phyloP scores from a whole-genome alignment of 2,329 filamentous ascomycete genomes.

The Aspergillus ibericus region DNA sequence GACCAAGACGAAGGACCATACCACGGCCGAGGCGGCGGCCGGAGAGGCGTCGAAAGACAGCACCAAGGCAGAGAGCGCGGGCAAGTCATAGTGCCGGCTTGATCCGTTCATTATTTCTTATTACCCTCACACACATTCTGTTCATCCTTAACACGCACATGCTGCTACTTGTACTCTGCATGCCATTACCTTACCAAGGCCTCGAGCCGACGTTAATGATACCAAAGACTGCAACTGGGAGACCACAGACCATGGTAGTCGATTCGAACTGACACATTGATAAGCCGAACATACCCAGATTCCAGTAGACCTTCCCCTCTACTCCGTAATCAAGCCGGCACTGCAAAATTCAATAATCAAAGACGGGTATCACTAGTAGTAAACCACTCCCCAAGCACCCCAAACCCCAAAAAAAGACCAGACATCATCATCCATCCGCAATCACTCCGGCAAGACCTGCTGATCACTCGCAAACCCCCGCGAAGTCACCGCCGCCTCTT shows the following conservation, averaged over 20 bases:
- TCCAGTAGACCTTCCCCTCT: background rate
- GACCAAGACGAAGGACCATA: slow-evolving; percentile 64
- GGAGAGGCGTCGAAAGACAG: slow-evolving; percentile 34
- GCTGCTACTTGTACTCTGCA: background rate
- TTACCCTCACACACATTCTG: background rate
- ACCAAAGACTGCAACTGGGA: slow-evolving; percentile 20
- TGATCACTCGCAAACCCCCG: slow-evolving; percentile 22
- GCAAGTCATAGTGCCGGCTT: slow-evolving; percentile 25
- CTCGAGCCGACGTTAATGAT: slow-evolving; percentile 21
- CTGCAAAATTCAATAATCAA: background rate
- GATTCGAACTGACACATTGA: background rate
- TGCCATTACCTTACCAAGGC: slow-evolving; percentile 6
- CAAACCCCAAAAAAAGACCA: background rate
- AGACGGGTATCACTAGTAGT: slow-evolving; percentile 18
- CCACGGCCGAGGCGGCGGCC: slow-evolving; percentile 49
- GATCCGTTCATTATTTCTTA: background rate
- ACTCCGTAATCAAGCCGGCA: background rate
- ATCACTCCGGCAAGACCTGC: slow-evolving; percentile 19
- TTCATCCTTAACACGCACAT: background rate
- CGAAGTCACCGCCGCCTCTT: slow-evolving; percentile 36
- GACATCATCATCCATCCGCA: too few relatives aligned
- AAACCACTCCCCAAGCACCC: background rate
- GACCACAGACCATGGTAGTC: background rate
- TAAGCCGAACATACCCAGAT: background rate
- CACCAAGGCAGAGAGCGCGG: slow-evolving; percentile 26